A percentile compares a stretch with the other conserved stretches of the same genome.
These are phyloP conservation scores for Sporobolomyces phaffii DNA, from an alignment of 768 basidiomycete species.

Conservation along the genomic window DNA sequence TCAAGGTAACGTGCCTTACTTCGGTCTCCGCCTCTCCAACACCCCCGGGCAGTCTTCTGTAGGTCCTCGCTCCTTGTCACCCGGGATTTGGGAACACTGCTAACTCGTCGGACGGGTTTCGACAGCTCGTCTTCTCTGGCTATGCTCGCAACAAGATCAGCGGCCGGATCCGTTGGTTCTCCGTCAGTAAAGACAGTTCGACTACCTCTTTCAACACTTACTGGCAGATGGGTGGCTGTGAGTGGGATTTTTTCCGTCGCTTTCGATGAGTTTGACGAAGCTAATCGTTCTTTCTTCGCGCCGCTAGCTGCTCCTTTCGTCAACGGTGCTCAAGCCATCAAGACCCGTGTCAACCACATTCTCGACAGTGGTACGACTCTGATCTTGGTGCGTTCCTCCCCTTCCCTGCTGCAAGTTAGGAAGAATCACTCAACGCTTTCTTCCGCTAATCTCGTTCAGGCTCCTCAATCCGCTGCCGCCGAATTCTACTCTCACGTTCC, in stretches of 20 bases:
- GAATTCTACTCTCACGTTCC: slow-evolving; percentile 21
- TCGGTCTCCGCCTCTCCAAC: slow-evolving; percentile 9
- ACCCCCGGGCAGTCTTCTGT: background rate
- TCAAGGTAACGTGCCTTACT: background rate
- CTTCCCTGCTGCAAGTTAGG: too few relatives aligned
- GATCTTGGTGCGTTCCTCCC: slow-evolving; percentile 15
- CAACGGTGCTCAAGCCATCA: background rate
- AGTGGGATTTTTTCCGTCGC: background rate
- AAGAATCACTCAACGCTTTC: background rate
- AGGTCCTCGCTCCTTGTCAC: background rate
- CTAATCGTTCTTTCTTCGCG: background rate
- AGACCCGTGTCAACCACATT: slow-evolving; percentile 10
- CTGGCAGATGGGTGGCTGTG: slow-evolving; percentile 25
- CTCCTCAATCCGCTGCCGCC: slow-evolving; percentile 8
- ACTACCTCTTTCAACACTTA: slow-evolving; percentile 10
- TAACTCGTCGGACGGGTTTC: too few relatives aligned
- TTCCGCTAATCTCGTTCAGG: background rate
- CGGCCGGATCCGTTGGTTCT: background rate
- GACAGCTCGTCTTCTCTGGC: slow-evolving; percentile 9
- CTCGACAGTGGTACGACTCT: slow-evolving; percentile 33
- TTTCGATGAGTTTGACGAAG: background rate
- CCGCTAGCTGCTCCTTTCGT: background rate
- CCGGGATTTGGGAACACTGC: too few relatives aligned
- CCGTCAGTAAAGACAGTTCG: background rate
- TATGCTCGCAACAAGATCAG: background rate